Evolutionary conservation across 2,329 filamentous ascomycete species (phyloP).

Genomic region (Diplodia intermedia): DNA sequence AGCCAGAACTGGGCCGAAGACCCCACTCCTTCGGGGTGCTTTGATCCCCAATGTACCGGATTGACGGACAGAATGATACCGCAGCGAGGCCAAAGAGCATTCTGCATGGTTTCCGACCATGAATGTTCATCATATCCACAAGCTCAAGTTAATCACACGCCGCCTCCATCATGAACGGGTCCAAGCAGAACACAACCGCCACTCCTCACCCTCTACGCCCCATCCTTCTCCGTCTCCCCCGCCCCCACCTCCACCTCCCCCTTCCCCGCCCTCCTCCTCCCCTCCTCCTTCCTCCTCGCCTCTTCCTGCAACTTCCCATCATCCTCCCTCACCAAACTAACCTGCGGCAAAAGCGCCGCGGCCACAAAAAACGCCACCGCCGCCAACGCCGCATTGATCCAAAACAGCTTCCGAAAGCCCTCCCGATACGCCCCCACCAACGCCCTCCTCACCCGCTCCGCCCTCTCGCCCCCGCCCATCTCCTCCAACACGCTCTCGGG

Average conservation of each 20-base stretch:
- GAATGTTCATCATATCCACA: no score
- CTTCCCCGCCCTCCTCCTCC: slow-evolving; percentile 3
- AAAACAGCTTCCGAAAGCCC: slow-evolving; percentile 23
- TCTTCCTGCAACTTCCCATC: slow-evolving; percentile 25
- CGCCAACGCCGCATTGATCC: slow-evolving; percentile 23
- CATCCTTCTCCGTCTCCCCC: neutral
- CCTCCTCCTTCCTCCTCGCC: slow-evolving; percentile 13
- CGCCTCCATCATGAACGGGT: no score
- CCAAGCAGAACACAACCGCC: no score
- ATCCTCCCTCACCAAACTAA: slow-evolving; percentile 16
- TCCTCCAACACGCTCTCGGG: neutral
- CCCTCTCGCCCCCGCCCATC: neutral
- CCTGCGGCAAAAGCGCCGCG: slow-evolving; percentile 17
- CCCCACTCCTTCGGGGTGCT: no score
- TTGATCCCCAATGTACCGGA: no score
- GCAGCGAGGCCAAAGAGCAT: no score
- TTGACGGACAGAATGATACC: no score
- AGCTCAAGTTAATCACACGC: no score
- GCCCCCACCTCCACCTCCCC: neutral
- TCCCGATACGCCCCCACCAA: slow-evolving; percentile 16
- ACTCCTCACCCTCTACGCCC: no score
- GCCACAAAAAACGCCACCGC: slow-evolving; percentile 21
- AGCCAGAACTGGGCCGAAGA: no score
- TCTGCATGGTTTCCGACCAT: no score
- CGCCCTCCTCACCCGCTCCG: neutral